phyloP scores from a whole-genome alignment of 805 yeast species.

The Candida pseudofarinosa region DNA sequence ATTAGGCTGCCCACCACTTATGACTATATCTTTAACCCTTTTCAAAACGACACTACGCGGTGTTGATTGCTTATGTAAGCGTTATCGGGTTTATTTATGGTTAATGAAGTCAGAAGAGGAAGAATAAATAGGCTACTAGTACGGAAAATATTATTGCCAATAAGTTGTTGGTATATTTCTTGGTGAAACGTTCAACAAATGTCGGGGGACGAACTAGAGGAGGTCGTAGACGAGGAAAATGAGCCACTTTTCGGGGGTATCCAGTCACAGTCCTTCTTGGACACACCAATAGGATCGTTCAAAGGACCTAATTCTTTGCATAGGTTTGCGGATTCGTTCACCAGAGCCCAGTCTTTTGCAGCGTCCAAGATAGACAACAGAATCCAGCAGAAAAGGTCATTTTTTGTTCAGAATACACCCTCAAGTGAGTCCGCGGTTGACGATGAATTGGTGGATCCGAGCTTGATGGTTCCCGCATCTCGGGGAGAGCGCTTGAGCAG shows the following conservation, averaged over 20 bases:
- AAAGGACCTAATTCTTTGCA: constrained; percentile 66
- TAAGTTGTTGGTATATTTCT: too few relatives aligned
- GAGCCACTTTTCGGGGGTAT: constrained; percentile 11
- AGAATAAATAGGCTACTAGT: neutral
- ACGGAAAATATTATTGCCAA: too few relatives aligned
- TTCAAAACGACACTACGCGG: neutral
- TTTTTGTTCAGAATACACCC: constrained; percentile 40
- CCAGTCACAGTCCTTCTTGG: constrained; percentile 21
- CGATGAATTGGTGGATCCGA: constrained; percentile 68
- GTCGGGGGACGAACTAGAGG: neutral
- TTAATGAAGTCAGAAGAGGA: neutral
- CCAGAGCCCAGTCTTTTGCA: constrained; percentile 70
- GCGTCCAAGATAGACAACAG: constrained; percentile 46
- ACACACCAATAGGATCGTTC: constrained; percentile 50
- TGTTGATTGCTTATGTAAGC: neutral
- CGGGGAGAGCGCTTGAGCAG: constrained; percentile 63
- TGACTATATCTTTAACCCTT: neutral
- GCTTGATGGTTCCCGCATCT: constrained; percentile 59
- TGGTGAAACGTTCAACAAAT: neutral
- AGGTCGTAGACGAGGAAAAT: neutral
- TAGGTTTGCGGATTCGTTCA: constrained; percentile 74
- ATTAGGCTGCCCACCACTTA: neutral
- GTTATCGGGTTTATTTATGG: neutral
- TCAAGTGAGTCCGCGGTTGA: constrained; percentile 22
- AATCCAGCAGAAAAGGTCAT: constrained; percentile 60